Percentiles rank a stretch among this genome's conserved stretches.
Conservation (phyloP, 192 early-diverging fungal genomes). For the Dispira parvispora region DNA sequence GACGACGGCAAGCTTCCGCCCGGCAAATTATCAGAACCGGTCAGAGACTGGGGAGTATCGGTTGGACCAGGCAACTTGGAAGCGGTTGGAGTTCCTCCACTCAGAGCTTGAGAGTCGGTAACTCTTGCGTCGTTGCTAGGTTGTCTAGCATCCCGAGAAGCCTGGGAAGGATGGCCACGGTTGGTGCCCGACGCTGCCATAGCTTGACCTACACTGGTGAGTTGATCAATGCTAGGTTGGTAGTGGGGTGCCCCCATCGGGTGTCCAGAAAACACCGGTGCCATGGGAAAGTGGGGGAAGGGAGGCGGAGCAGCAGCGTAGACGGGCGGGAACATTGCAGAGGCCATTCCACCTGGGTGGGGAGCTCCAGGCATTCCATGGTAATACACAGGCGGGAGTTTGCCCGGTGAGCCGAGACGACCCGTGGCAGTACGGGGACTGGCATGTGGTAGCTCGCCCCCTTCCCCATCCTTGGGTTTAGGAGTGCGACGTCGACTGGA, state of each 20-base stretch:
- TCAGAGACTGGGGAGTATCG: no score
- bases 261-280: neutral
- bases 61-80: no score
- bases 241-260: neutral
- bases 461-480: neutral
- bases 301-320: neutral
- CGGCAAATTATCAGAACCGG: no score
- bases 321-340: conserved; percentile 3
- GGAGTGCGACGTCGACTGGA: conserved; percentile 17
- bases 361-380: neutral
- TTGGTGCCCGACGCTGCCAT: conserved; percentile 17
- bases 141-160: no score
- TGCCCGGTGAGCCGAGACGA: neutral
- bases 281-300: conserved; percentile 9
- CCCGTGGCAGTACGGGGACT: neutral
- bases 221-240: conserved; percentile 40
- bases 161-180: neutral
- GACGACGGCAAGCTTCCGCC: no score
- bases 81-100: no score
- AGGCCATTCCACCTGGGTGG: neutral
- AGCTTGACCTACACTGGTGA: conserved; percentile 63
- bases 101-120: no score
- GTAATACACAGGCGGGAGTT: neutral
- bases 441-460: no score
- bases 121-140: no score